Evolutionary conservation across 108 stramenopile species (phyloP).

Genomic region (Nitzschia putrida): DNA sequence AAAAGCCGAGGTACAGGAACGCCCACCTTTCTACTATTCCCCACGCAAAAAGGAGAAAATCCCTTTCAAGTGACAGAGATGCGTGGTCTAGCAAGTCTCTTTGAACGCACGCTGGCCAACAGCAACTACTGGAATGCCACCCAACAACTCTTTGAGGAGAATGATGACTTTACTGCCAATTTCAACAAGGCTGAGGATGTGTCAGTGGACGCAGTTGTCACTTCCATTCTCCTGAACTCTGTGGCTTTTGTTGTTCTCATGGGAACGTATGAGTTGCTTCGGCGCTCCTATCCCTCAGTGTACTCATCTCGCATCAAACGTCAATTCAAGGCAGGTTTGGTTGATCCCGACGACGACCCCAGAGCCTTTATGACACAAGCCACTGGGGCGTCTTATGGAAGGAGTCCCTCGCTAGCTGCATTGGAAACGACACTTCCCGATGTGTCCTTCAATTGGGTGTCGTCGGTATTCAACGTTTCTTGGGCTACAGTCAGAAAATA

Average conservation of each 20-base stretch:
- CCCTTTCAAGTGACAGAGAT: no score
- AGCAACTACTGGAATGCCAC: not conserved
- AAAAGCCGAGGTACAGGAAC: no score
- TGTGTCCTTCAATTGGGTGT: conserved; percentile 74
- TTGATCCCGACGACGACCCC: conserved; percentile 8
- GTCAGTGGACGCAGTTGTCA: conserved; percentile 73
- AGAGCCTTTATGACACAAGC: not conserved
- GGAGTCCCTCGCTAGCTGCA: conserved; percentile 15
- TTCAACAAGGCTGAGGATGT: conserved; percentile 59
- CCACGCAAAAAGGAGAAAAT: no score
- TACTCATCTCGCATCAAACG: conserved; percentile 61
- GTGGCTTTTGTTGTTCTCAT: conserved; percentile 69
- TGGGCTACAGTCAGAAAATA: conserved; percentile 70
- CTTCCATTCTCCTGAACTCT: conserved; percentile 65
- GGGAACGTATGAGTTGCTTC: conserved; percentile 66
- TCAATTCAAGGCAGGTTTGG: conserved; percentile 28
- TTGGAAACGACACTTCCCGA: conserved; percentile 35
- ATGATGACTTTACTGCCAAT: conserved; percentile 36
- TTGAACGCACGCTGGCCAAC: no score
- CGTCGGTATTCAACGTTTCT: conserved; percentile 58
- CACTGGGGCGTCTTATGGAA: not conserved
- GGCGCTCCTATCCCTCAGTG: conserved; percentile 66
- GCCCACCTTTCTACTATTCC: no score
- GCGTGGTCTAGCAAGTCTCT: no score
- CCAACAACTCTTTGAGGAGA: not conserved